A percentile compares a stretch with the other conserved stretches of the same genome.
Conservation (phyloP, 192 early-diverging fungal species). For the Backusella luteola region DNA sequence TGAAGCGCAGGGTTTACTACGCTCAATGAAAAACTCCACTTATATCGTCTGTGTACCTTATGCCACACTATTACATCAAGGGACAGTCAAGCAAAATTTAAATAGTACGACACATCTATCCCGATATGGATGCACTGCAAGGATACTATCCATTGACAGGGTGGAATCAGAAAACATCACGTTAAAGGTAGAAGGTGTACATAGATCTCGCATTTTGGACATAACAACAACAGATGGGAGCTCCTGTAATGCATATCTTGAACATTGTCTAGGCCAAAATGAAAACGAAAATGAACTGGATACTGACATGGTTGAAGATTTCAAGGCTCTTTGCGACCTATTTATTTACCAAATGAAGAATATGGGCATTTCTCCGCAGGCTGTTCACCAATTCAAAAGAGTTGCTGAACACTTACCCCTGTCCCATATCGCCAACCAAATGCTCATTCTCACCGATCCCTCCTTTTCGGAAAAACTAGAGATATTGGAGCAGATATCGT, state of each 20-base stretch:
- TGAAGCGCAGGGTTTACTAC: not conserved
- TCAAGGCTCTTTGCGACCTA: not conserved
- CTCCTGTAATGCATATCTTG: constrained; percentile 52
- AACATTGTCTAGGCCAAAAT: constrained; percentile 37
- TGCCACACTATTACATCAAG: not conserved
- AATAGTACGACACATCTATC: constrained; percentile 26
- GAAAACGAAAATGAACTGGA: not conserved
- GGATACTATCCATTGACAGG: constrained; percentile 38
- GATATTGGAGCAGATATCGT: constrained; percentile 52
- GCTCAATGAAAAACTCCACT: not conserved
- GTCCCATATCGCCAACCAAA: constrained; percentile 59
- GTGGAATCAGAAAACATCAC: constrained; percentile 47
- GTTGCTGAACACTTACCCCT: constrained; percentile 55
- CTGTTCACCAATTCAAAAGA: constrained; percentile 55
- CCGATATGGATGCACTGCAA: constrained; percentile 48
- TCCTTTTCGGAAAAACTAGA: constrained; percentile 66
- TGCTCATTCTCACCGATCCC: constrained; percentile 66
- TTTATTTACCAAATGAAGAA: not conserved
- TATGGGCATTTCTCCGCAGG: not conserved
- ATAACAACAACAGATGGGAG: constrained; percentile 30
- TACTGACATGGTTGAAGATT: not conserved
- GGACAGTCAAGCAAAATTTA: not conserved
- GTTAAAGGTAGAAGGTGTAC: constrained; percentile 57
- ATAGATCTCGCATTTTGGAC: constrained; percentile 55
- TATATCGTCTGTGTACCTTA: not conserved